Evolutionary conservation across 2,329 filamentous ascomycete species (phyloP), one percentile per base, ranked within the genome.

Genomic region (Fusarium buxicola): DNA sequence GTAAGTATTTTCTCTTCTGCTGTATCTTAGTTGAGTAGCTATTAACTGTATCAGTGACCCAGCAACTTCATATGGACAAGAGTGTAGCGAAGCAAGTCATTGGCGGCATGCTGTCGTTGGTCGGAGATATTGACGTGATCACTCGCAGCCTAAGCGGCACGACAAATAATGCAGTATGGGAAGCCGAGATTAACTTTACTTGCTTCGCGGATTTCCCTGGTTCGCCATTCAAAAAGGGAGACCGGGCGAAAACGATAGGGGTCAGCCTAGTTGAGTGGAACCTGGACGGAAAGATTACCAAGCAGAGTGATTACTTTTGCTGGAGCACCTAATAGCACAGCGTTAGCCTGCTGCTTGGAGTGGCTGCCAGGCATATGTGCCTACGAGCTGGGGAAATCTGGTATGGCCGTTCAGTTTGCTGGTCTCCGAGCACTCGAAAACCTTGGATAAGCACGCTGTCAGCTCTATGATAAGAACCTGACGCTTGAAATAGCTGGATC

Each of bases 221-320:
- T 2, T 46, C 43, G 43, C 43, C 43, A 9, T 46, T 46, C 12
- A 46, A 46, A 12, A 46, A 46, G 31, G 43, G 43, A 11, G 30
- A 46, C 16, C 31, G 43, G 10, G 43, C 43, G 1, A 46, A 46
- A 30, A 46, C 43, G 28, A 30, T 46, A 6, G 43, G 43, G 4
- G 43, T 46, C 5, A 46, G 43, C 11, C 28, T 46, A 30, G 35
- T 46, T 35, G 43, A 46, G 43, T 46, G 16, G n/a, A 46, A 46
- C n/a, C 15, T 12, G 13, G 43, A 46, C 30, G 43, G 43, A 4
- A 46, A 34, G 31, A 35, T 46, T 46, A 18, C 27, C 18, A 46
- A 46, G 43, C 43, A 46, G 43, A 46, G 43, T 13, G 43, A 46
- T 11, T 46, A 46, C 16, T 46, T 35, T 18, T 46, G 43, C 43